Evolutionary conservation across 2,329 filamentous ascomycete species (phyloP), one percentile per base, ranked within the genome.

Genomic region (Xylariaceae sp.): DNA sequence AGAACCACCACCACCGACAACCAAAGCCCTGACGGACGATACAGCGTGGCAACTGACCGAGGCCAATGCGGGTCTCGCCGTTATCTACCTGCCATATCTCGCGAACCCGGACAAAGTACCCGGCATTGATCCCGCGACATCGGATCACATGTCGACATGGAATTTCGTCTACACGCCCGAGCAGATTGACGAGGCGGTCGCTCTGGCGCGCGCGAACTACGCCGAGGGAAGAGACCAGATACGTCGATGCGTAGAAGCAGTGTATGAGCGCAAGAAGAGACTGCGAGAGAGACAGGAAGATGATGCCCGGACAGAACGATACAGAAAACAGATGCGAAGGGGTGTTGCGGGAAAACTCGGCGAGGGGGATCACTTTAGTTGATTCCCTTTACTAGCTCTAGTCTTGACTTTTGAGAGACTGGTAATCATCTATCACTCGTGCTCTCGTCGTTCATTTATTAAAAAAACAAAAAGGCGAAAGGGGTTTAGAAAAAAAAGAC

Each of bases 121-220:
- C 0, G 86, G 81, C 35, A 85, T 97, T n/a, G 86, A 95, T 55
- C 93, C 93, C 0, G 82, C 83, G 20, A 80, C 78, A 2, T 86
- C 81, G 42, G 89, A 95, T 49, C 97, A 90, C 67, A 82, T 97
- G 72, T 88, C 83, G 55, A 98, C 93, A 0, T 98, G 93, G 93
- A 98, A 98, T 63, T 97, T 97, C 63, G 83, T 96, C 22, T 98
- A 97, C 65, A 94, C 87, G 2, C 85, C 90, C 0, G 84, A 93
- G 46, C 85, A 98, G 65, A 83, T 98, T 42, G 91, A 97, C 56
- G 79, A 80, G 21, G 89, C 95, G 0, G 85, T 95, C 2, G 75
- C 78, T 5, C 76, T 98, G 22, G 91, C 93, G 1, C 77, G 82
- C 44, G 88, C 88, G 10, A 98, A 98, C 66, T 98, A 89, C 56